Evolutionary conservation across 192 early-diverging fungal genomes (phyloP).

Genomic region (Podila clonocystis): DNA sequence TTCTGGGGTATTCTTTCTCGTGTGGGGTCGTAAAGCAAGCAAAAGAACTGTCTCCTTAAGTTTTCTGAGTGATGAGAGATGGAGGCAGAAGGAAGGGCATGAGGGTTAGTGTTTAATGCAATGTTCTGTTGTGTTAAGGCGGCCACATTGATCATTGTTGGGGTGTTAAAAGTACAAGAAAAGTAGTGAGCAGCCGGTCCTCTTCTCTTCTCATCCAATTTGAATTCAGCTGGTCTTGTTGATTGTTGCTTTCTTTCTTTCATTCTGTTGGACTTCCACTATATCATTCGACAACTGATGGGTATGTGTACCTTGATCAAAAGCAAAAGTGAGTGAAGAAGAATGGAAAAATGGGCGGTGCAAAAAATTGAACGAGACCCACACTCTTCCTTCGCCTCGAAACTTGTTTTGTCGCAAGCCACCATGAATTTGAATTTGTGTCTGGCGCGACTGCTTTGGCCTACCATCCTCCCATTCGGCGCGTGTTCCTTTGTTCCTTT

Average conservation of each 20-base stretch:
- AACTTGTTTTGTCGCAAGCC: neutral
- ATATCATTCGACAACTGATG: neutral
- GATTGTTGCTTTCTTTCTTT: neutral
- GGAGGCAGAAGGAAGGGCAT: neutral
- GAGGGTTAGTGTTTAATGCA: neutral
- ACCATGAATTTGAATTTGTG: neutral
- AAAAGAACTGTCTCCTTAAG: constrained; percentile 3
- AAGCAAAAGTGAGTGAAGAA: constrained; percentile 40
- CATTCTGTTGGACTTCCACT: too few relatives aligned
- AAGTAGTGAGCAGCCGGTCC: too few relatives aligned
- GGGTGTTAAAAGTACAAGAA: neutral
- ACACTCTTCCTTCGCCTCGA: neutral
- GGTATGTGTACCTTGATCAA: constrained; percentile 45
- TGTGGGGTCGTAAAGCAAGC: neutral
- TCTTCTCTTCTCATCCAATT: too few relatives aligned
- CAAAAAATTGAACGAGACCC: constrained; percentile 3
- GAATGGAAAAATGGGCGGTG: constrained; percentile 6
- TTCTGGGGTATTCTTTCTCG: constrained; percentile 43
- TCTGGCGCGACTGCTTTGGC: too few relatives aligned
- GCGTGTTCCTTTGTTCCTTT: neutral
- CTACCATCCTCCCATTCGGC: neutral
- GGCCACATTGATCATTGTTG: neutral
- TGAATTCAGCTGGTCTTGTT: neutral
- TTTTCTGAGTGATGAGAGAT: neutral
- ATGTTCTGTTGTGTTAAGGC: neutral